Conservation (phyloP, 202 grass and related monocot species). For the Carex arenaria region DNA sequence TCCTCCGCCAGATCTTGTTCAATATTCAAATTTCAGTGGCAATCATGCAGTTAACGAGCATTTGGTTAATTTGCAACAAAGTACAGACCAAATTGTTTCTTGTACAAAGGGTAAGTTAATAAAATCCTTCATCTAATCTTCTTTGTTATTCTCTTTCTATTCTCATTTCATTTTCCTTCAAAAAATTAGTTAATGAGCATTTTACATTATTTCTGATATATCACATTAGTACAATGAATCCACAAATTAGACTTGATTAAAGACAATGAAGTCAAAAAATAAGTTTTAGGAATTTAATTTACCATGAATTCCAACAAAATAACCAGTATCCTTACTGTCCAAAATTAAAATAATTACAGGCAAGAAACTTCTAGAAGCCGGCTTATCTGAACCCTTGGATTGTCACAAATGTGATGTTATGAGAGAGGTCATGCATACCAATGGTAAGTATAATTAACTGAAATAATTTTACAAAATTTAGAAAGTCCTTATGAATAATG, state of each 20-base stretch:
- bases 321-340: neutral
- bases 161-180: neutral
- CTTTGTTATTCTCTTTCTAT: neutral
- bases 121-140: neutral
- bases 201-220: neutral
- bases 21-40: neutral
- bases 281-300: neutral
- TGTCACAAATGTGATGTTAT: neutral
- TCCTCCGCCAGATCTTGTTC: neutral
- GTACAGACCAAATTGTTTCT: neutral
- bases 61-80: neutral
- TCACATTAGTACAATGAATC: neutral
- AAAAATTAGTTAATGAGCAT: neutral
- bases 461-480: neutral
- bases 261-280: neutral
- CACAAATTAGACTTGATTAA: neutral
- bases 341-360: neutral
- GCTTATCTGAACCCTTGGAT: neutral
- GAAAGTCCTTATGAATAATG: neutral
- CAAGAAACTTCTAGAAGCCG: neutral
- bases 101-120: neutral
- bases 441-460: neutral
- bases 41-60: neutral
- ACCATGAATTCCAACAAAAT: neutral
- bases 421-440: constrained; percentile 9